Evolutionary conservation across 2,329 filamentous ascomycete genomes (phyloP).

Genomic region (Chrysosporium keratinophilum): DNA sequence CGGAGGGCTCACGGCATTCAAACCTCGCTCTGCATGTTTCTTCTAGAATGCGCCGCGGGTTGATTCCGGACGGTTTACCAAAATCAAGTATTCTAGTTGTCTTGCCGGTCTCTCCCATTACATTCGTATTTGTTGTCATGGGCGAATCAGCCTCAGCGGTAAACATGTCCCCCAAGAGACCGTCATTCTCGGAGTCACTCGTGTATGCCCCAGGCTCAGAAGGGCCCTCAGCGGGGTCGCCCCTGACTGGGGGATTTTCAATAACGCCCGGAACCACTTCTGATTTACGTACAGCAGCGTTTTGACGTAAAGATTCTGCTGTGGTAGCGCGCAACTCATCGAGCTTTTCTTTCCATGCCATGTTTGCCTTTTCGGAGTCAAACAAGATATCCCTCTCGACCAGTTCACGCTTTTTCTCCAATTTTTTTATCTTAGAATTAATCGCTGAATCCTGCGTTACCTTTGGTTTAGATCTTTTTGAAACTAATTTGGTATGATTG

Average conservation of each 20-base stretch:
- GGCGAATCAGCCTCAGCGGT: conserved; percentile 31
- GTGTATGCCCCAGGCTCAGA: conserved; percentile 6
- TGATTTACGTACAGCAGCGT: conserved; percentile 2
- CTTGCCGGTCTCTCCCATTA: conserved; percentile 20
- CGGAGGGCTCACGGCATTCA: conserved; percentile 7
- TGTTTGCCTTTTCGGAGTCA: conserved; percentile 55
- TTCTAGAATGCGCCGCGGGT: conserved; percentile 65
- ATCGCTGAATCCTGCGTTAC: conserved; percentile 15
- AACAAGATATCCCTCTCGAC: conserved; percentile 73
- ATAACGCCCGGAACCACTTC: conserved; percentile 13
- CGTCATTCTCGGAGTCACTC: conserved; percentile 37
- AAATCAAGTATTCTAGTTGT: conserved; percentile 63
- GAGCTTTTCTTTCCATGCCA: conserved; percentile 52
- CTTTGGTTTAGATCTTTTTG: conserved; percentile 31
- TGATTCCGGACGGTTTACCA: conserved; percentile 68
- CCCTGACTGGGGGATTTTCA: conserved; percentile 40
- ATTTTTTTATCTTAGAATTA: conserved; percentile 47
- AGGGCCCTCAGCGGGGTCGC: conserved; percentile 23
- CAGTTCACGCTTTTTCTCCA: conserved; percentile 62
- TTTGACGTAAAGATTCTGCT: conserved; percentile 29
- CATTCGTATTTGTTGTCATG: conserved; percentile 36
- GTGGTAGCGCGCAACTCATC: conserved; percentile 54
- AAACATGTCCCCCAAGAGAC: conserved; percentile 50
- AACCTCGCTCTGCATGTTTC: conserved; percentile 77
- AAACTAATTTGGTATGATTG: conserved; percentile 31